Conservation (phyloP, 768 basidiomycete genomes). For the Holtermannia corniformis region DNA sequence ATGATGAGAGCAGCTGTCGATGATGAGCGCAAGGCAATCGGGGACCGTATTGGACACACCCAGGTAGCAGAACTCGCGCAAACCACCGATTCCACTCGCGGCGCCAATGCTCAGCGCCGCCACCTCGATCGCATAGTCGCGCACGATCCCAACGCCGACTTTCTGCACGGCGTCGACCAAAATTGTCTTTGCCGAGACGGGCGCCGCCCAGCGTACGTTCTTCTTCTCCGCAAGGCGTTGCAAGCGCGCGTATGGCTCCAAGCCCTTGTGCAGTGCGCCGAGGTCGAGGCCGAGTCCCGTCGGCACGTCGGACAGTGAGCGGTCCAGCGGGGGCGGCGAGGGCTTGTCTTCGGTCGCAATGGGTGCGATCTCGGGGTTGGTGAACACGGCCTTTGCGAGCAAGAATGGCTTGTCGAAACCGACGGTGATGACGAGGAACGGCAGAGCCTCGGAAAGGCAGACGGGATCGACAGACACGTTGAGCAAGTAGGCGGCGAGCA, state of each 20-base stretch:
- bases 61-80: slow-evolving; percentile 88
- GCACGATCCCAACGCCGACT: slow-evolving; percentile 71
- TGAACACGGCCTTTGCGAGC: slow-evolving; percentile 80
- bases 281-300: slow-evolving; percentile 28
- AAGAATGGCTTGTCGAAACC: slow-evolving; percentile 96
- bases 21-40: not conserved
- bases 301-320: not conserved
- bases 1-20: slow-evolving; percentile 66
- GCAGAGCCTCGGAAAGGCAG: slow-evolving; percentile 85
- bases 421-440: slow-evolving; percentile 94
- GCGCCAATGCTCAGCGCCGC: slow-evolving; percentile 81
- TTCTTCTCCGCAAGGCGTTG: slow-evolving; percentile 38
- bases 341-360: slow-evolving; percentile 33
- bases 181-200: slow-evolving; percentile 64
- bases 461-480: slow-evolving; percentile 86
- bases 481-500: slow-evolving; percentile 65
- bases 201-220: slow-evolving; percentile 41
- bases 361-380: slow-evolving; percentile 53
- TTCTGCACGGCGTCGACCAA: slow-evolving; percentile 72
- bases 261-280: slow-evolving; percentile 32
- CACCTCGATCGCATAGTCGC: slow-evolving; percentile 89
- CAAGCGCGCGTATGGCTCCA: slow-evolving; percentile 38
- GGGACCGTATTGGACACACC: slow-evolving; percentile 16
- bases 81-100: slow-evolving; percentile 71
- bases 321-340: slow-evolving; percentile 8